Base-by-base conservation (phyloP, 2,329 filamentous ascomycete genomes). In the Metarhizium album region DNA sequence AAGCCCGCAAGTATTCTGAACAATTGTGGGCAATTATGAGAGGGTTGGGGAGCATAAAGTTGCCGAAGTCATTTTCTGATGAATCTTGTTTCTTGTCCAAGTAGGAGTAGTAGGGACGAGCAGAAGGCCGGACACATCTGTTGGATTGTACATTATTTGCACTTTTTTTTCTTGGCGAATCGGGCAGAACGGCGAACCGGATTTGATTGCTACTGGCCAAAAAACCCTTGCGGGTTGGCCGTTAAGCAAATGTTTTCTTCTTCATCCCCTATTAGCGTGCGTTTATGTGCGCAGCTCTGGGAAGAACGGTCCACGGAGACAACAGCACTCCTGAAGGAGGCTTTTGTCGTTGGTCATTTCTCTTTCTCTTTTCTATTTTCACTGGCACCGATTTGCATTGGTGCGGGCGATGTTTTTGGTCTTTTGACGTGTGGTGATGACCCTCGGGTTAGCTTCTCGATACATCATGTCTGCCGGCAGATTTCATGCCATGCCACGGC, bases 91-190 rank as follows among this genome's bases (percentile, higher is more conserved):
- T 57, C 42, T 53, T 53, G 55, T 61, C 14, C 23, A 24, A 38
- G 35, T 42, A 27, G 22, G 35, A 45, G 43, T 22, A 33, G 37
- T 20, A 27, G 38, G 24, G 45, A 35, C 33, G 38, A 43, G 35
- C 35, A 37, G 46, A 48, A 40, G 16, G 60, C 55, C 55, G 54
- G 54, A 42, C 55, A 63, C 63, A 51, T 57, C 49, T 63, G 61
- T 69, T 68, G 66, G 66, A 69, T 68, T 70, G 67, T 70, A 70
- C 62, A 69, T 63, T 69, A 68, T 66, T 67, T 66, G 65, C 65
- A 59, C 58, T 50, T 45, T 47, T n/a, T n/a, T 50, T 45, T 60
- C 54, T 59, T 59, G 60, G 67, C 67, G 67, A 66, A 67, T 63
- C 56, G 64, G 11, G 61, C 57, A 62, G 59, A 61, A 59, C 52